These are phyloP conservation scores for Elongisporangium anandrum DNA, from an alignment of 352 stramenopile species.

Conservation along the genomic window DNA sequence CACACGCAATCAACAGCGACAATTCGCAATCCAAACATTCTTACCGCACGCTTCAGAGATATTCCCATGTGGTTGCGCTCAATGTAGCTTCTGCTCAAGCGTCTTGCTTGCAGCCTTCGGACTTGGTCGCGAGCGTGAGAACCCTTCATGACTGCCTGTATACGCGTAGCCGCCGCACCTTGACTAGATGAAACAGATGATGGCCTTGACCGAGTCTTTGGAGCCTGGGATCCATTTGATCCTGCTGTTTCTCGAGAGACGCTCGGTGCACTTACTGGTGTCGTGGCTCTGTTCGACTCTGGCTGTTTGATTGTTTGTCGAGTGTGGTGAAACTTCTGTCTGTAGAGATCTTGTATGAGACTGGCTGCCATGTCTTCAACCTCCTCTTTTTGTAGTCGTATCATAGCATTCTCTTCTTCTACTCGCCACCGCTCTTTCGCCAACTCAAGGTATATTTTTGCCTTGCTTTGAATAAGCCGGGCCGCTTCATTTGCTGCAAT, in stretches of 20 bases:
- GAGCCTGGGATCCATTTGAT: neutral
- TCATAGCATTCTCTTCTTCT: slow-evolving; percentile 11
- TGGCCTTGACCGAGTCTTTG: neutral
- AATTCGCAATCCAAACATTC: neutral
- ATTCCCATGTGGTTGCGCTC: slow-evolving; percentile 48
- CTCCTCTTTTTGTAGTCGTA: slow-evolving; percentile 25
- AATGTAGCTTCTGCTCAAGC: slow-evolving; percentile 60
- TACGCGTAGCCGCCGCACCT: slow-evolving; percentile 21
- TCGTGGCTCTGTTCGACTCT: neutral
- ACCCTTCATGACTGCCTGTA: slow-evolving; percentile 34
- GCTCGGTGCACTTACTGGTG: neutral
- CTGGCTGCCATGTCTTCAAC: slow-evolving; percentile 37
- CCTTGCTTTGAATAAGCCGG: slow-evolving; percentile 12
- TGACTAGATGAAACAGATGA: neutral
- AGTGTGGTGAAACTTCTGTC: neutral
- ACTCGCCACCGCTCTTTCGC: neutral
- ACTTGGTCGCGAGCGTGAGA: slow-evolving; percentile 17
- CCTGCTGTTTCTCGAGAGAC: neutral
- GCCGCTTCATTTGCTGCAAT: slow-evolving; percentile 9
- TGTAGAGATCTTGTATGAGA: slow-evolving; percentile 34
- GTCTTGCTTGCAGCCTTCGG: slow-evolving; percentile 18
- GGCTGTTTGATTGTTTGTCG: no score
- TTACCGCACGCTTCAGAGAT: slow-evolving; percentile 40
- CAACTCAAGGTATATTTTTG: neutral
- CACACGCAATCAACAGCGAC: neutral